Percentiles rank a stretch among this genome's conserved stretches.
phyloP scores from a whole-genome alignment of 2,329 filamentous ascomycete genomes.

The Cladosporium sp. region DNA sequence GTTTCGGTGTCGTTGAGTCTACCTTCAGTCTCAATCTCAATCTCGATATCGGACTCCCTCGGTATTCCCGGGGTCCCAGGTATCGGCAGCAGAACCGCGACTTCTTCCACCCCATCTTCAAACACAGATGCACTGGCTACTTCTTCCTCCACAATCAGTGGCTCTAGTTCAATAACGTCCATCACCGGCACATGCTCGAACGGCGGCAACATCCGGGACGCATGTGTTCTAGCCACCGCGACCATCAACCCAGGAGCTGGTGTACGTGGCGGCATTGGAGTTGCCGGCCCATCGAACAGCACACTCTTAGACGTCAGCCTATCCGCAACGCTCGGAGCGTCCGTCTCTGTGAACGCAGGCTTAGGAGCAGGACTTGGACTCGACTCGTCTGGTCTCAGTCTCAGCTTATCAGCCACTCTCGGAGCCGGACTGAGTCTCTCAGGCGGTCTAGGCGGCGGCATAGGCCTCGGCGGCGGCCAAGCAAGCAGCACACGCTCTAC shows the following conservation, averaged over 20 bases:
- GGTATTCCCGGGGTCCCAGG: too few relatives aligned
- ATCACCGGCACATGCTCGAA: constrained; percentile 8
- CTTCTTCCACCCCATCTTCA: too few relatives aligned
- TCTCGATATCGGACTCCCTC: background rate
- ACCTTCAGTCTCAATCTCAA: background rate
- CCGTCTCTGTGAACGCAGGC: background rate
- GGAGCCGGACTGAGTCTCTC: constrained; percentile 1
- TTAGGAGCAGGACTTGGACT: constrained; percentile 4
- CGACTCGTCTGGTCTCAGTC: constrained; percentile 10
- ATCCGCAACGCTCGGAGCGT: constrained; percentile 3
- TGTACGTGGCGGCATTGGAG: constrained; percentile 2
- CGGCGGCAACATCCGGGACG: constrained; percentile 14
- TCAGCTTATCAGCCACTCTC: background rate
- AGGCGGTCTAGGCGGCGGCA: background rate
- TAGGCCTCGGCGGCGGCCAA: background rate
- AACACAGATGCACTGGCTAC: too few relatives aligned
- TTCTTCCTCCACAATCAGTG: too few relatives aligned
- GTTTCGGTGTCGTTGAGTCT: background rate
- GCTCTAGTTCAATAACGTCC: background rate
- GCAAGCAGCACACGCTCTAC: too few relatives aligned
- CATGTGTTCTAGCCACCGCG: constrained; percentile 6
- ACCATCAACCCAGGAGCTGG: constrained; percentile 1
- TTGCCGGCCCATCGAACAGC: constrained; percentile 5
- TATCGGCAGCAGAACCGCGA: too few relatives aligned
- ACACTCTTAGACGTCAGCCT: constrained; percentile 6